Evolutionary conservation across 2,329 filamentous ascomycete species (phyloP).

Genomic region (Botrytis medusae): DNA sequence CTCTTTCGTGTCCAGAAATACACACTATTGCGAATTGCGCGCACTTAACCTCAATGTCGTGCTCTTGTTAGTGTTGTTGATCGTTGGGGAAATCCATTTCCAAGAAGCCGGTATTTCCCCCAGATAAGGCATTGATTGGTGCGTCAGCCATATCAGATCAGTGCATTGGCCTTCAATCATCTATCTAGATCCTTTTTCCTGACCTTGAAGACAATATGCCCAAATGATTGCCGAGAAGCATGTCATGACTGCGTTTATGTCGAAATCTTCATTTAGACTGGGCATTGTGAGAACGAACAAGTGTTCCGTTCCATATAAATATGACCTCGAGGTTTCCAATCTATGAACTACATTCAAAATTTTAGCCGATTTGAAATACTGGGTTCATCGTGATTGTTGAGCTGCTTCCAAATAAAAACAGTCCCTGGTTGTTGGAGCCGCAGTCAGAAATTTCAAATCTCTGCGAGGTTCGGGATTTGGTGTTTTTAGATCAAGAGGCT

Average conservation of each 20-base stretch:
- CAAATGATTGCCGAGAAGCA: neutral
- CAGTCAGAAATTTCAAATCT: neutral
- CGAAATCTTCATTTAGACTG: neutral
- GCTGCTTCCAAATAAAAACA: neutral
- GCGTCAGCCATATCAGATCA: neutral
- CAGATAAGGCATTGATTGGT: neutral
- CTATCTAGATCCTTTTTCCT: neutral
- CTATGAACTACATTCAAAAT: neutral
- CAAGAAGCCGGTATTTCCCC: neutral
- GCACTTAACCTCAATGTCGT: constrained; percentile 9
- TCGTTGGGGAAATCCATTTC: neutral
- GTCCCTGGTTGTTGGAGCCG: neutral
- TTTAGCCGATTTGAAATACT: neutral
- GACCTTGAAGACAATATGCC: neutral
- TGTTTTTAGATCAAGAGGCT: neutral
- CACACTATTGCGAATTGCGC: neutral
- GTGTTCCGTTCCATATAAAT: neutral
- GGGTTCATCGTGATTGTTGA: neutral
- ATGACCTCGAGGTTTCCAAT: neutral
- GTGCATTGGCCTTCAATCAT: neutral
- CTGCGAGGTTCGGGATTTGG: neutral
- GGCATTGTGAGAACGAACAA: neutral
- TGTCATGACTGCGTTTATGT: neutral
- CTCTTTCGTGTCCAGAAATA: neutral
- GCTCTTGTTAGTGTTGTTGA: neutral